Base-by-base conservation (phyloP, 371 early-diverging fungal species). In the Mortierella sp. region DNA sequence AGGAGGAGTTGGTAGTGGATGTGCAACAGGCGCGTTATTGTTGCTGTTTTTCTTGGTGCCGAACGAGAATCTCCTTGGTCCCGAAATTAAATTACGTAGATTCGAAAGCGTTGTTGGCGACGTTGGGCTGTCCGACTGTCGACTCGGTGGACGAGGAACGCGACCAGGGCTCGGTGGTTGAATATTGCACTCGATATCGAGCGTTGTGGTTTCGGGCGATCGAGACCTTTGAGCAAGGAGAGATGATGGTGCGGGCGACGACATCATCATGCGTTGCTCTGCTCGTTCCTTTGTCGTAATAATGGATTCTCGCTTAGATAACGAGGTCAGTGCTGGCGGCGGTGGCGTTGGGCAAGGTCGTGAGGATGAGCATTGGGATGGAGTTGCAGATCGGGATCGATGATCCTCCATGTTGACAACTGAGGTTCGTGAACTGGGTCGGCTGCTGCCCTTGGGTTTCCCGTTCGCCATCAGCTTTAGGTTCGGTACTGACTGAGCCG, bases 311-410 rank as follows among this genome's bases (percentile, higher is more conserved):
- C 70, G 62, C 44, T 62, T 70, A n/a, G 41, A 28, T 46, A 56
- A 62, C 15, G 14, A 34, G 1, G 37, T 34, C 37, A 34, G 37
- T 34, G 53, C 56, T 9, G 72, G 72, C 26, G 72, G 37, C 14
- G 53, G 60, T 9, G 72, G 72, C 26, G 72, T 72, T 26, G 49
- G 71, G 39, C 64, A 49, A 0, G 56, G 60, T 26, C 71, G 53
- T 2, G 50, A 31, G 2, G 72, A 49, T 1, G 49, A 17, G 12
- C 50, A 60, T 21, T 75, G 60, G 1, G 75, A 75, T 11, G 75
- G 75, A 8, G 75, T 75, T 3, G 60, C 69, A 9, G 75, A 75
- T 4, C 75, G 68, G 23, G 75, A 63, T 11, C 75, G 60, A 26
- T n/a, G n/a, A n/a, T 69, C 69, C 11, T 60, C 68, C 34, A 28